phyloP scores from a whole-genome alignment of 495 filamentous ascomycete genomes.

The Penicillium canescens region DNA sequence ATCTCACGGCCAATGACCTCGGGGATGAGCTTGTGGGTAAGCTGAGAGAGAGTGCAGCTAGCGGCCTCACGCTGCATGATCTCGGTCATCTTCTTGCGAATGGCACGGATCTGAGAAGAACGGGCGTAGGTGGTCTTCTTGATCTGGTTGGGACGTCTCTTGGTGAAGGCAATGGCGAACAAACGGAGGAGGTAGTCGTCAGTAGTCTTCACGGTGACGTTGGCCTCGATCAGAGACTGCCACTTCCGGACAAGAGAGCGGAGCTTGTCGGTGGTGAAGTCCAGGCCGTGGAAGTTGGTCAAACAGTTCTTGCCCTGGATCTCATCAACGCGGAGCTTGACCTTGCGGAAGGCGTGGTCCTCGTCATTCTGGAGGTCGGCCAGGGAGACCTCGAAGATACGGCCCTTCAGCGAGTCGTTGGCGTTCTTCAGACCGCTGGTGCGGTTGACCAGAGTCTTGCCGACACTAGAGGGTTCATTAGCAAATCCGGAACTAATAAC shows the following conservation, averaged over 20 bases:
- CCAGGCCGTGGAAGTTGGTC: conserved; percentile 99
- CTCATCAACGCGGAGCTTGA: conserved; percentile 98
- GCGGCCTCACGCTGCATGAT: conserved; percentile 96
- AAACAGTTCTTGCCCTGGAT: conserved; percentile 99
- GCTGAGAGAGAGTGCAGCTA: conserved; percentile 89
- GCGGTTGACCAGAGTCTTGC: conserved; percentile 98
- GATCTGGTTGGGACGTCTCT: conserved; percentile 97
- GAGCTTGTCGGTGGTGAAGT: conserved; percentile 99
- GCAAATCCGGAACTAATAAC: conserved; percentile 1
- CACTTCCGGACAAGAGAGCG: conserved; percentile 98
- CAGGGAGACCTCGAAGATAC: conserved; percentile 97
- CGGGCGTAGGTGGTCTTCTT: conserved; percentile 99
- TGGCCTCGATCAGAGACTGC: conserved; percentile 99
- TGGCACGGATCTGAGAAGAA: conserved; percentile 92
- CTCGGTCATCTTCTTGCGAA: conserved; percentile 99
- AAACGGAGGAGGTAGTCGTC: conserved; percentile 98
- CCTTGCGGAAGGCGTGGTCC: conserved; percentile 98
- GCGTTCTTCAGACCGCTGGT: conserved; percentile 99
- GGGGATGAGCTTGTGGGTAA: conserved; percentile 96
- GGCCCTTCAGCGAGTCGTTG: conserved; percentile 97
- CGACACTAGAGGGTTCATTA: conserved; percentile 64
- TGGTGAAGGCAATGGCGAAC: conserved; percentile 99
- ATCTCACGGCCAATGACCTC: conserved; percentile 99
- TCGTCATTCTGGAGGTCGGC: conserved; percentile 99
- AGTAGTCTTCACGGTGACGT: conserved; percentile 98